Evolutionary conservation across 805 yeast genomes (phyloP).

Genomic region (Millerozyma miso): DNA sequence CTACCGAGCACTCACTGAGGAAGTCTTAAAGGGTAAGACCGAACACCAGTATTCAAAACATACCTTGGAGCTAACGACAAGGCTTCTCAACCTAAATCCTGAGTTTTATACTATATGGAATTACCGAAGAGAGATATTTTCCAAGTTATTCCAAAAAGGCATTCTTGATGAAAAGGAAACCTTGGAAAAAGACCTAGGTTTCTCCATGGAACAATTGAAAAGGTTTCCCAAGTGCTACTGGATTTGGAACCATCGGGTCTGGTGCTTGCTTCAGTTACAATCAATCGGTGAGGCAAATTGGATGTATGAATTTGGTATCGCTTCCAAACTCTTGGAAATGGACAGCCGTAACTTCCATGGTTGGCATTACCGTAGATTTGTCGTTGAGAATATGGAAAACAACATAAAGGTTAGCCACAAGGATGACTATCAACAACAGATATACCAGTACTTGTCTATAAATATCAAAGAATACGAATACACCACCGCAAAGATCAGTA

Average conservation of each 20-base stretch:
- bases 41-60: constrained; percentile 17
- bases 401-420: constrained; percentile 3
- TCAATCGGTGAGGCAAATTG: constrained; percentile 53
- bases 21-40: constrained; percentile 34
- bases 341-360: constrained; percentile 92
- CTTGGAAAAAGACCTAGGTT: constrained; percentile 55
- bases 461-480: constrained; percentile 60
- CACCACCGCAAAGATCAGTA: constrained; percentile 74
- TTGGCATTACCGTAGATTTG: constrained; percentile 86
- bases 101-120: constrained; percentile 92
- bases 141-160: constrained; percentile 19
- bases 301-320: constrained; percentile 67
- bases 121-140: constrained; percentile 69
- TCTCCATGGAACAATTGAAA: constrained; percentile 55
- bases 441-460: constrained; percentile 18
- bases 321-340: constrained; percentile 58
- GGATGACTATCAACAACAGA: constrained; percentile 2
- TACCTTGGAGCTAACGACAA: constrained; percentile 51
- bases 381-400: constrained; percentile 44
- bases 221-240: constrained; percentile 87
- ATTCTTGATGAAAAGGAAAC: constrained; percentile 9
- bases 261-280: constrained; percentile 57
- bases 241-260: constrained; percentile 91
- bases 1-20: constrained; percentile 46
- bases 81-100: constrained; percentile 64